Conservation (phyloP, 805 yeast species). For the Brettanomyces nanus region DNA sequence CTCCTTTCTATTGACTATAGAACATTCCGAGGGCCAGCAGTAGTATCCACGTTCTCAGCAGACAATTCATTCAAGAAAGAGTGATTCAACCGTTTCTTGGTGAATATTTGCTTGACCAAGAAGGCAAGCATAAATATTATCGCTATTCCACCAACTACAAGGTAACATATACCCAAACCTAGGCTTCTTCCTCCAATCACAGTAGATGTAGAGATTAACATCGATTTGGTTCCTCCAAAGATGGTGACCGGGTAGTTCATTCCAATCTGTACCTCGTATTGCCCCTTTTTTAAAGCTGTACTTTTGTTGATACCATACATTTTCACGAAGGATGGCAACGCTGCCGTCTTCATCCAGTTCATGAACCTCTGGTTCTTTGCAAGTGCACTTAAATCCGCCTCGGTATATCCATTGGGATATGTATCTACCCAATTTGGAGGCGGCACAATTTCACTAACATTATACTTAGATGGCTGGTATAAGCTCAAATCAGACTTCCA, state of each 20-base stretch:
- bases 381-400: constrained; percentile 68
- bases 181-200: constrained; percentile 84
- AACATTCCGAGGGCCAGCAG: background rate
- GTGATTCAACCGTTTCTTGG: constrained; percentile 22
- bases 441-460: constrained; percentile 68
- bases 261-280: constrained; percentile 58
- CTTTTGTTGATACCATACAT: constrained; percentile 68
- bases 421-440: constrained; percentile 84
- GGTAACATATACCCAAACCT: constrained; percentile 75
- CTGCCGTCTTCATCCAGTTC: constrained; percentile 98
- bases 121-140: constrained; percentile 67
- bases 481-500: constrained; percentile 75
- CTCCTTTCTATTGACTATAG: background rate
- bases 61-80: constrained; percentile 22
- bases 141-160: constrained; percentile 75
- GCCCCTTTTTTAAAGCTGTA: constrained; percentile 45
- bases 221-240: constrained; percentile 84
- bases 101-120: constrained; percentile 70
- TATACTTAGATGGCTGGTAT: constrained; percentile 66
- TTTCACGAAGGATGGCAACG: constrained; percentile 82
- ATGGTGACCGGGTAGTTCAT: constrained; percentile 74
- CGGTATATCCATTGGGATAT: constrained; percentile 87
- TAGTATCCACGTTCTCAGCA: constrained; percentile 2
- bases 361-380: constrained; percentile 76
- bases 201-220: constrained; percentile 74